Evolutionary conservation across 345 rosid genomes (phyloP).

Genomic region (Euclidium syriacum): DNA sequence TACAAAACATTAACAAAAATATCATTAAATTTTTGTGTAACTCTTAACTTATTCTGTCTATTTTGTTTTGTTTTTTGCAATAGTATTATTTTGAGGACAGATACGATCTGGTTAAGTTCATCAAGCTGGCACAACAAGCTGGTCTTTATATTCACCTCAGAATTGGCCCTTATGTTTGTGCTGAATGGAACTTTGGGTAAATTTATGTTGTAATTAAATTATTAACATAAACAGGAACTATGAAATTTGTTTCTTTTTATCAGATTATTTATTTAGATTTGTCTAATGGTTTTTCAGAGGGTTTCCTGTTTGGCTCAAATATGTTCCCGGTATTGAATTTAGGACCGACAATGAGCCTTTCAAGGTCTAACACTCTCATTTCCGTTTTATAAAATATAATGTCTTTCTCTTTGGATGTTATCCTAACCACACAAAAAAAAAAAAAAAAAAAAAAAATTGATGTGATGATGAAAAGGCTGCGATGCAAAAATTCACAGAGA

Average conservation of each 20-base stretch:
- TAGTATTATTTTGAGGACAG: conserved; percentile 46
- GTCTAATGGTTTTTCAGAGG: conserved; percentile 19
- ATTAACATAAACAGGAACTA: not conserved
- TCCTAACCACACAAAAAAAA: no score
- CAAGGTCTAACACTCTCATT: conserved; percentile 42
- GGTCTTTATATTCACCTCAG: conserved; percentile 66
- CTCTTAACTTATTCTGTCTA: not conserved
- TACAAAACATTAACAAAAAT: not conserved
- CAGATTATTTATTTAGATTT: not conserved
- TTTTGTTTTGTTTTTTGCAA: not conserved
- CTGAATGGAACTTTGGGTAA: conserved; percentile 95
- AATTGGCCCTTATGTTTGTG: conserved; percentile 85
- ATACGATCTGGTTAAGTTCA: conserved; percentile 54
- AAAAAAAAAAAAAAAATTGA: no score
- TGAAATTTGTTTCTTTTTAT: not conserved
- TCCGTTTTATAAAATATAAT: not conserved
- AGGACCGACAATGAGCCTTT: conserved; percentile 83
- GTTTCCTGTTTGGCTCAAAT: conserved; percentile 65
- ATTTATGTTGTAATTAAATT: not conserved
- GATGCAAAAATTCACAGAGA: conserved; percentile 66
- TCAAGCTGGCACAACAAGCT: conserved; percentile 54
- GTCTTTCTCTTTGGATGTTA: not conserved
- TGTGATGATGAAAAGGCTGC: conserved; percentile 52
- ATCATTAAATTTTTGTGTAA: not conserved
- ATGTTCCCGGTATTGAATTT: conserved; percentile 73